A percentile compares a stretch with the other conserved stretches of the same genome.
phyloP scores from a whole-genome alignment of 1,284 basidiomycete genomes.

The Xerocomus minutiporus region DNA sequence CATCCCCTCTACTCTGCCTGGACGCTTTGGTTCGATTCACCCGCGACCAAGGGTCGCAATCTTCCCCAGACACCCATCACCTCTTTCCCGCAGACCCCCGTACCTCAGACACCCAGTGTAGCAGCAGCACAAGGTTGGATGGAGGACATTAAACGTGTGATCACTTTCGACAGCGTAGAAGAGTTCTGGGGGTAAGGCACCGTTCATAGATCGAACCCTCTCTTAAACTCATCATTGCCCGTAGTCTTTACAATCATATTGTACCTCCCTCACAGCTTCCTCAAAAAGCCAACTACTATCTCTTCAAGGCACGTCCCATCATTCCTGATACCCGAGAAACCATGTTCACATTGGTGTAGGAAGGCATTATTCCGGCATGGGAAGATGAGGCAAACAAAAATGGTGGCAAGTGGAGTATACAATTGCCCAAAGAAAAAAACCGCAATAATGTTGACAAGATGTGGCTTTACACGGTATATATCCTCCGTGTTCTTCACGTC shows the following conservation, averaged over 20 bases:
- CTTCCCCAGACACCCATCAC: conserved; percentile 81
- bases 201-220: conserved; percentile 3
- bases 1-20: conserved; percentile 91
- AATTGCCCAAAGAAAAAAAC: conserved; percentile 95
- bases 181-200: conserved; percentile 90
- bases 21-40: conserved; percentile 97
- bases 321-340: conserved; percentile 2
- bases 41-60: conserved; percentile 80
- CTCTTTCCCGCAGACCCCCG: conserved; percentile 71
- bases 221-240: conserved; percentile 12
- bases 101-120: conserved; percentile 61
- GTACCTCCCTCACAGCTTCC: conserved; percentile 93
- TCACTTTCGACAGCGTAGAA: conserved; percentile 90
- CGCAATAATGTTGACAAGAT: conserved; percentile 82
- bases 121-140: conserved; percentile 86
- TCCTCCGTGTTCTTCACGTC: neutral
- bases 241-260: conserved; percentile 94
- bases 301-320: conserved; percentile 74
- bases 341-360: conserved; percentile 42
- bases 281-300: conserved; percentile 96
- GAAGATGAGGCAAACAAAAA: conserved; percentile 94
- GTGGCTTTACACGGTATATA: conserved; percentile 93
- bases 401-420: conserved; percentile 98
- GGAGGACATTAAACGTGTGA: conserved; percentile 94
- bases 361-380: conserved; percentile 94